A percentile compares a stretch with the other conserved stretches of the same genome.
Evolutionary conservation across 495 filamentous ascomycete genomes (phyloP).

Genomic region (Xylaria sp.): DNA sequence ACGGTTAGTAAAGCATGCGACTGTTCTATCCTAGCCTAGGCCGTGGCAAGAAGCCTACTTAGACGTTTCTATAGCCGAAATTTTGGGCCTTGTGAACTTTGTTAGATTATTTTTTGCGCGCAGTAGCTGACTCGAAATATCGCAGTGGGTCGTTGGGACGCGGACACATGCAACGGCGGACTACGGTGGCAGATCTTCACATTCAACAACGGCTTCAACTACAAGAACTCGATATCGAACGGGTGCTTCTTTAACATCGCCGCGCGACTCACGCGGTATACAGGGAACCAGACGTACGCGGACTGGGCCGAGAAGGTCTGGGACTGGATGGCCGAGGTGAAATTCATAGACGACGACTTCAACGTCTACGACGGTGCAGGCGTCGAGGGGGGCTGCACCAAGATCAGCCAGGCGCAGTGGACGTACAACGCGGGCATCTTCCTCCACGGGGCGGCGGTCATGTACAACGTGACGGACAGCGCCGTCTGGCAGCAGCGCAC

Average conservation of each 20-base stretch:
- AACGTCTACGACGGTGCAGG: conserved; percentile 73
- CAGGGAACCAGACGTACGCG: conserved; percentile 76
- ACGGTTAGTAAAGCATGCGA: conserved; percentile 31
- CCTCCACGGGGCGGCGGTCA: conserved; percentile 74
- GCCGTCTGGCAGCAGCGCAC: conserved; percentile 65
- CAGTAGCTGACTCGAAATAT: conserved; percentile 1
- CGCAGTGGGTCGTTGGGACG: conserved; percentile 69
- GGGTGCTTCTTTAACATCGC: conserved; percentile 84
- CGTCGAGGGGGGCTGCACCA: conserved; percentile 62
- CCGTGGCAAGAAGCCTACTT: background rate
- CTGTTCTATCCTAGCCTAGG: background rate
- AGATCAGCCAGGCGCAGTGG: conserved; percentile 72
- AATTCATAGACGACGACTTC: conserved; percentile 67
- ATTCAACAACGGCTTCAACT: conserved; percentile 81
- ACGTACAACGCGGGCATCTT: conserved; percentile 79
- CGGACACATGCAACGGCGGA: conserved; percentile 72
- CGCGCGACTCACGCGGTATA: conserved; percentile 75
- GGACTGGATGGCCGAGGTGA: conserved; percentile 69
- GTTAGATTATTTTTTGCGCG: background rate
- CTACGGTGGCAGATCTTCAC: conserved; percentile 85
- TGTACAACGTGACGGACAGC: conserved; percentile 71
- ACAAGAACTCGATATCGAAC: conserved; percentile 82
- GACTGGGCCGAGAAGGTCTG: conserved; percentile 76
- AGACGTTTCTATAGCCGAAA: too few relatives aligned
- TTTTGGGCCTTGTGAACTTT: too few relatives aligned